Conservation (phyloP, 2,329 filamentous ascomycete species). For the Fusarium denticulatum region DNA sequence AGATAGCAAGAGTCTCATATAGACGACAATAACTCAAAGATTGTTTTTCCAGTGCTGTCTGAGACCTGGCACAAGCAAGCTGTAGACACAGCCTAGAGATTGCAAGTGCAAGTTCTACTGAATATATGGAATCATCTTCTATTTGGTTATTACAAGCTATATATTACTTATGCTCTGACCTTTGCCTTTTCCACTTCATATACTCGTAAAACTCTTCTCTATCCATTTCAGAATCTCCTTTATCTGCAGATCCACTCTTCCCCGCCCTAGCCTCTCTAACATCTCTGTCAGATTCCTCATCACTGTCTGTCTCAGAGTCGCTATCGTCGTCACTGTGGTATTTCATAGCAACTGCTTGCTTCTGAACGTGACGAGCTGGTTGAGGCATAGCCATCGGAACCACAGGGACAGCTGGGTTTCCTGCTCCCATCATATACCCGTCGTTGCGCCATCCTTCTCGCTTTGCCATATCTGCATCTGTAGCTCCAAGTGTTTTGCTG, state of each 20-base stretch:
- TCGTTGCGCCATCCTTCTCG: not conserved
- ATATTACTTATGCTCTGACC: not conserved
- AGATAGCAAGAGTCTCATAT: not conserved
- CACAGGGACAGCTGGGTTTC: not conserved
- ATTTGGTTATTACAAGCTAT: not conserved
- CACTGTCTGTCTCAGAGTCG: not conserved
- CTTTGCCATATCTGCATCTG: not conserved
- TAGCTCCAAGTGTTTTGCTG: not conserved
- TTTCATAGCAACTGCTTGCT: not conserved
- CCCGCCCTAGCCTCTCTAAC: not conserved
- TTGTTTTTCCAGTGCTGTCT: fast-evolving
- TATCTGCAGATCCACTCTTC: not conserved
- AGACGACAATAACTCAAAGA: fast-evolving
- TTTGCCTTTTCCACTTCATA: not conserved
- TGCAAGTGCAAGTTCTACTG: fast-evolving
- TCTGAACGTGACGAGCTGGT: not conserved
- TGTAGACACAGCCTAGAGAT: not conserved
- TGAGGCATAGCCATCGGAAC: not conserved
- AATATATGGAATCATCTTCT: not conserved
- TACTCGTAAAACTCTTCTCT: not conserved
- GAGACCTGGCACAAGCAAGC: no score
- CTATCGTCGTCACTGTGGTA: not conserved
- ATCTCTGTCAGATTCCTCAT: not conserved
- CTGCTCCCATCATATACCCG: not conserved
- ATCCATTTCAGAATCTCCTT: not conserved